phyloP scores from a whole-genome alignment of 805 yeast genomes.

The Jamesozyma gamospora region DNA sequence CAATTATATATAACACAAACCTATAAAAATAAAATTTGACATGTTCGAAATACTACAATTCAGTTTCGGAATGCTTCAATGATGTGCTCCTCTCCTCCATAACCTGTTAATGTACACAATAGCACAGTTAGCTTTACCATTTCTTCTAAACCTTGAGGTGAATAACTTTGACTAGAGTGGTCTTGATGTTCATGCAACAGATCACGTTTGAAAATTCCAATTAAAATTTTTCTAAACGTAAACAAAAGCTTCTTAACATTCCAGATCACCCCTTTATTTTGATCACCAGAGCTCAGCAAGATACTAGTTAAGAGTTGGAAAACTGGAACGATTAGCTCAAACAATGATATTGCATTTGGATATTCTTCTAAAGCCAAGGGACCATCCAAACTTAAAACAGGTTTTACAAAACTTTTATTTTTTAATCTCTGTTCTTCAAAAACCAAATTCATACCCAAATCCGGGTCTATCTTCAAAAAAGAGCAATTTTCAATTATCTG shows the following conservation, averaged over 20 bases:
- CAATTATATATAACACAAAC: too few species aligned
- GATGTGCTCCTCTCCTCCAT: constrained; percentile 27
- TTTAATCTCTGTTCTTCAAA: constrained; percentile 31
- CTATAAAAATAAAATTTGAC: too few species aligned
- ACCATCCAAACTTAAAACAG: constrained; percentile 43
- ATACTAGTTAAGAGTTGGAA: constrained; percentile 64
- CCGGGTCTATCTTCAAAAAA: constrained; percentile 65
- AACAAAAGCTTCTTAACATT: constrained; percentile 44
- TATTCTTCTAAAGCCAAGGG: constrained; percentile 32
- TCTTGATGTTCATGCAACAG: constrained; percentile 17
- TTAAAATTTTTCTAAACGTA: constrained; percentile 44
- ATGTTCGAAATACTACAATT: too few species aligned
- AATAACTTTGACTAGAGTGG: constrained; percentile 11
- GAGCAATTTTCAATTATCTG: constrained; percentile 45
- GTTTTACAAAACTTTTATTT: constrained; percentile 29
- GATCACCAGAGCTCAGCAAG: constrained; percentile 66
- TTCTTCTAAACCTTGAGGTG: constrained; percentile 35
- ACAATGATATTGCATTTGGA: constrained; percentile 38
- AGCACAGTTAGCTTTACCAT: constrained; percentile 48
- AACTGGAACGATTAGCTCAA: constrained; percentile 61
- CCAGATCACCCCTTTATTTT: constrained; percentile 47
- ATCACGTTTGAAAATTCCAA: constrained; percentile 56
- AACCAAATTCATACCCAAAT: constrained; percentile 53
- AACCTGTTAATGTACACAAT: constrained; percentile 41
- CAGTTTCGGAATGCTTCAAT: too few species aligned